Evolutionary conservation across 257 asterid genomes (phyloP).

Genomic region (Solanum commersonii): DNA sequence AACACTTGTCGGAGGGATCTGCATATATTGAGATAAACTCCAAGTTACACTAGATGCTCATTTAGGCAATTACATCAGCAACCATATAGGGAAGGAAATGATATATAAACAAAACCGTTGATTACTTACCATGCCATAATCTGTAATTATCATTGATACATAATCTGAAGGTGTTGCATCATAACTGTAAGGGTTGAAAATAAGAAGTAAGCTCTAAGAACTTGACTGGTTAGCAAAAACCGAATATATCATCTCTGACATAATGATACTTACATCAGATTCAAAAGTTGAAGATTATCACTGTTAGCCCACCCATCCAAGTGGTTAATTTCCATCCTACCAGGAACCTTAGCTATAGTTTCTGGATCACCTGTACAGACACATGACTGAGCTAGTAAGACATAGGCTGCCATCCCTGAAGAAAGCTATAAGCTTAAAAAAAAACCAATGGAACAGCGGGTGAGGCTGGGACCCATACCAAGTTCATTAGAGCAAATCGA

Average conservation of each 20-base stretch:
- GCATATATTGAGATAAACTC: slow-evolving; percentile 10
- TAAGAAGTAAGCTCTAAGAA: slow-evolving; percentile 3
- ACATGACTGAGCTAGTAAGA: neutral
- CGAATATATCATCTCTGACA: neutral
- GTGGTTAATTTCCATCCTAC: slow-evolving; percentile 43
- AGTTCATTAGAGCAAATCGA: slow-evolving; percentile 89
- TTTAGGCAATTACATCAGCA: neutral
- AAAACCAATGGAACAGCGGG: neutral
- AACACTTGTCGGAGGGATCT: slow-evolving; percentile 87
- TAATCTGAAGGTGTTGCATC: slow-evolving; percentile 86
- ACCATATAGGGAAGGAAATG: neutral
- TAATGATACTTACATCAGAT: slow-evolving; percentile 43
- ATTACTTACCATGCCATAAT: slow-evolving; percentile 83
- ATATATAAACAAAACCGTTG: neutral
- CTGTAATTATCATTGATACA: slow-evolving; percentile 76
- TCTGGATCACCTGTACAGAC: slow-evolving; percentile 56
- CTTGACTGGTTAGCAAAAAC: neutral
- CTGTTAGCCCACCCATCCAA: slow-evolving; percentile 47
- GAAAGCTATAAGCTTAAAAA: neutral
- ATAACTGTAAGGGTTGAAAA: slow-evolving; percentile 38
- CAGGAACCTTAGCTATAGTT: slow-evolving; percentile 56
- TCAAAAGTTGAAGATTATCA: slow-evolving; percentile 65
- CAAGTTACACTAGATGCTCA: neutral
- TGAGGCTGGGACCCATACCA: slow-evolving; percentile 29
- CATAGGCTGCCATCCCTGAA: neutral